Evolutionary conservation across 345 rosid genomes (phyloP).

Genomic region (Kernera saxatilis): DNA sequence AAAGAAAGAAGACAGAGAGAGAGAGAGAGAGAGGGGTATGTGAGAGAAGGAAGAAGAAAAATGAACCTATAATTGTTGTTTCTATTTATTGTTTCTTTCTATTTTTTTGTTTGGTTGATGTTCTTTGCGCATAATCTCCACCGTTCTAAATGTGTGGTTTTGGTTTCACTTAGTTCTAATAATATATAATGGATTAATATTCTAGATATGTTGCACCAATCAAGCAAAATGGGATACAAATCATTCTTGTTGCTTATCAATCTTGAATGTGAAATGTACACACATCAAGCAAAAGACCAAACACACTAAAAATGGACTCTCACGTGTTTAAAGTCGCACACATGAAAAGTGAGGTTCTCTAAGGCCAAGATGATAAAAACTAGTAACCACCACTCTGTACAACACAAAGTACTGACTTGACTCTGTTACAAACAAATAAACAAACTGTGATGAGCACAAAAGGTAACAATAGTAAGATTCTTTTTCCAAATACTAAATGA

Average conservation of each 20-base stretch:
- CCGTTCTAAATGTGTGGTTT: constrained; percentile 18
- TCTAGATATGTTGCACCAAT: neutral
- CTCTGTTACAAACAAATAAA: constrained; percentile 33
- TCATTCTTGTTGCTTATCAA: neutral
- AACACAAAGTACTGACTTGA: constrained; percentile 15
- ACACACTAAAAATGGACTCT: constrained; percentile 11
- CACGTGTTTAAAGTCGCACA: constrained; percentile 3
- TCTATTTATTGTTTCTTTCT: constrained; percentile 14
- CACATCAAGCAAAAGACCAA: constrained; percentile 7
- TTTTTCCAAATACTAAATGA: constrained; percentile 24
- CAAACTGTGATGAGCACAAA: constrained; percentile 23
- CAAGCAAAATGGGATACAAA: neutral
- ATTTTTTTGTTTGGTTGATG: constrained; percentile 24
- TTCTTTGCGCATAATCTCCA: constrained; percentile 11
- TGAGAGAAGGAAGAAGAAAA: constrained; percentile 7
- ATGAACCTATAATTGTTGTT: constrained; percentile 21
- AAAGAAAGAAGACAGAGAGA: neutral
- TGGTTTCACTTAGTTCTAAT: constrained; percentile 16
- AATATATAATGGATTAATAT: neutral
- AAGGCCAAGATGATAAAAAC: constrained; percentile 11
- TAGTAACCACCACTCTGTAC: constrained; percentile 18
- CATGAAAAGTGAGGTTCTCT: constrained; percentile 8
- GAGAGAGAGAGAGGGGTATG: neutral
- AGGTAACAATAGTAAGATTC: constrained; percentile 13
- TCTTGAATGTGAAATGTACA: constrained; percentile 14